Evolutionary conservation across 352 stramenopile species (phyloP).

Genomic region (Aphanomyces astaci): DNA sequence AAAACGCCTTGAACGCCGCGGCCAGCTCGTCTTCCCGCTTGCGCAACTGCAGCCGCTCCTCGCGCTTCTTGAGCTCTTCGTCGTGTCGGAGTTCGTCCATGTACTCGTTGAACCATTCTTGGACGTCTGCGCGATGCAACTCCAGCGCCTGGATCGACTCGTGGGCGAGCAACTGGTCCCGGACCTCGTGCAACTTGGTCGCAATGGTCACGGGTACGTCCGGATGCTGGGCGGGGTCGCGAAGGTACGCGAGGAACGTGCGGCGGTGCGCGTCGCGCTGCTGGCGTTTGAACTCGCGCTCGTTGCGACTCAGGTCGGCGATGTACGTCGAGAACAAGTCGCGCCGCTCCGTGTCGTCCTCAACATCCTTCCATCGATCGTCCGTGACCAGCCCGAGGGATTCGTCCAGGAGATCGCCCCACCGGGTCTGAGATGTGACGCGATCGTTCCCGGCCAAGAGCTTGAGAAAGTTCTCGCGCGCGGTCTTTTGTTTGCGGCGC

Average conservation of each 20-base stretch:
- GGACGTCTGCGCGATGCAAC: not conserved
- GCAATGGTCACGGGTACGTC: not conserved
- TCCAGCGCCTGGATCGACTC: conserved; percentile 11
- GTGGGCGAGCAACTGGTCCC: not conserved
- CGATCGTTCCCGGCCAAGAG: conserved; percentile 49
- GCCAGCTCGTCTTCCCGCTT: conserved; percentile 12
- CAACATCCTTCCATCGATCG: conserved; percentile 49
- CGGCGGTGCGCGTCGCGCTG: conserved; percentile 16
- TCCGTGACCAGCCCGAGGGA: conserved; percentile 55
- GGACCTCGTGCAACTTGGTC: not conserved
- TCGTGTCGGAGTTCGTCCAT: not conserved
- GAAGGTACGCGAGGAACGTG: conserved; percentile 7
- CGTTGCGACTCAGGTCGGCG: conserved; percentile 48
- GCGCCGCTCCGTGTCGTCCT: conserved; percentile 54
- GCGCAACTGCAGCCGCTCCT: conserved; percentile 1
- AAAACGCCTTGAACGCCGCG: conserved; percentile 8
- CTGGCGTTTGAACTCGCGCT: conserved; percentile 23
- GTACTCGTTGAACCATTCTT: conserved; percentile 18
- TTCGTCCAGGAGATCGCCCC: conserved; percentile 44
- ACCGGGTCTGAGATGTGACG: conserved; percentile 28
- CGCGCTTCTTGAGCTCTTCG: not conserved
- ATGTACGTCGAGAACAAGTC: conserved; percentile 63
- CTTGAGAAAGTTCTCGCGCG: conserved; percentile 67
- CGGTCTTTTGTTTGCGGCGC: conserved; percentile 56
- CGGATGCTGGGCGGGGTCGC: not conserved